Percentiles rank a stretch among this genome's conserved stretches.
Evolutionary conservation across 768 basidiomycete genomes (phyloP).

Genomic region (Mycena galericulata): DNA sequence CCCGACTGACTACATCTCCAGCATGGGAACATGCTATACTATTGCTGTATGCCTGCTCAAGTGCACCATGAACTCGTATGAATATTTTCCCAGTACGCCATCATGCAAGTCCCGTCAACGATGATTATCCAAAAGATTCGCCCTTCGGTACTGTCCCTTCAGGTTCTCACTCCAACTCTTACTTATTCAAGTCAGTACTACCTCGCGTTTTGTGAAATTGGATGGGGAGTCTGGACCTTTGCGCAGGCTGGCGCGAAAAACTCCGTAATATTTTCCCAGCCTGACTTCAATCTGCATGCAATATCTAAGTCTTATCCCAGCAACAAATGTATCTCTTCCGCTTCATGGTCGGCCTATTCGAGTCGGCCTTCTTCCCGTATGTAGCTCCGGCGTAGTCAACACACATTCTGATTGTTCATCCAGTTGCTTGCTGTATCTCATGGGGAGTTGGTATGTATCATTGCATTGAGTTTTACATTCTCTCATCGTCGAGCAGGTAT

Average conservation of each 20-base stretch:
- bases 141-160: conserved; percentile 29
- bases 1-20: not conserved
- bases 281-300: not conserved
- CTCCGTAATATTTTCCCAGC: conserved; percentile 17
- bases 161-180: not conserved
- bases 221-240: conserved; percentile 43
- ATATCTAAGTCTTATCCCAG: not conserved
- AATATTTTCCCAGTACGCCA: conserved; percentile 25
- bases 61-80: no score
- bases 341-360: conserved; percentile 40
- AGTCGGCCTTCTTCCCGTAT: conserved; percentile 40
- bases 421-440: conserved; percentile 33
- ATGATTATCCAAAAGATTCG: conserved; percentile 40
- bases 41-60: conserved; percentile 33
- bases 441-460: conserved; percentile 40
- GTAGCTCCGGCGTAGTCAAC: not conserved
- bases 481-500: conserved; percentile 11
- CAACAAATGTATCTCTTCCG: conserved; percentile 42
- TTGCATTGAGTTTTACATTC: not conserved
- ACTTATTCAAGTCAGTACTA: conserved; percentile 14
- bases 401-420: not conserved
- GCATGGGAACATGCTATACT: conserved; percentile 42
- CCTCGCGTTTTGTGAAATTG: conserved; percentile 38
- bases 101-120: conserved; percentile 39
- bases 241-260: conserved; percentile 40